Conservation (phyloP, 2,329 filamentous ascomycete species). For the Pyricularia pennisetigena region DNA sequence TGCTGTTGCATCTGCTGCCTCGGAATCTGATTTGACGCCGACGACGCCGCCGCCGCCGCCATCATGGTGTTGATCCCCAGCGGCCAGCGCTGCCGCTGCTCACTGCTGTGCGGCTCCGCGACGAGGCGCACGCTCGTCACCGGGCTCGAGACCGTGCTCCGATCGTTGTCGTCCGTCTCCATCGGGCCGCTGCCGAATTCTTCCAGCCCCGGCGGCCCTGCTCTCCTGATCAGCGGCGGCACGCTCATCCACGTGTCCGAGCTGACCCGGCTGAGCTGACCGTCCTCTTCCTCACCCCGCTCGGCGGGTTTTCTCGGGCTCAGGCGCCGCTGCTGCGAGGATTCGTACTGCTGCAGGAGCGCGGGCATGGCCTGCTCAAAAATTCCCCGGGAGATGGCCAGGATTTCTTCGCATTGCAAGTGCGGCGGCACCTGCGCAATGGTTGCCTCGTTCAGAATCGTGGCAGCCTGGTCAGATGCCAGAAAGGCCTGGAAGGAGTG, state of each 20-base stretch:
- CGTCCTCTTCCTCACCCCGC: background rate
- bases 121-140: background rate
- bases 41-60: too few species aligned
- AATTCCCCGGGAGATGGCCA: background rate
- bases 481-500: constrained; percentile 3
- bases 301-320: background rate
- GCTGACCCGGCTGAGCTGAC: background rate
- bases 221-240: background rate
- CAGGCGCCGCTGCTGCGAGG: background rate
- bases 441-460: background rate
- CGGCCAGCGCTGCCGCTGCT: background rate
- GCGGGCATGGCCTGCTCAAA: constrained; percentile 4
- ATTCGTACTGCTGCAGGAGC: constrained; percentile 3
- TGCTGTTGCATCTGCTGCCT: background rate
- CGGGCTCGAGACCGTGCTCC: background rate
- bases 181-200: background rate
- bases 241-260: background rate
- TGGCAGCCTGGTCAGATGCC: background rate
- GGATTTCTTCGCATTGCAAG: background rate
- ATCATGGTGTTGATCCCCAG: background rate
- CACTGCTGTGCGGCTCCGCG: background rate
- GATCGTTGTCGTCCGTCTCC: background rate
- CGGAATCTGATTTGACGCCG: background rate
- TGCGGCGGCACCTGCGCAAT: background rate
- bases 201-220: background rate